Evolutionary conservation across 139 green algal species (phyloP).

Genomic region (Volvox africanus): DNA sequence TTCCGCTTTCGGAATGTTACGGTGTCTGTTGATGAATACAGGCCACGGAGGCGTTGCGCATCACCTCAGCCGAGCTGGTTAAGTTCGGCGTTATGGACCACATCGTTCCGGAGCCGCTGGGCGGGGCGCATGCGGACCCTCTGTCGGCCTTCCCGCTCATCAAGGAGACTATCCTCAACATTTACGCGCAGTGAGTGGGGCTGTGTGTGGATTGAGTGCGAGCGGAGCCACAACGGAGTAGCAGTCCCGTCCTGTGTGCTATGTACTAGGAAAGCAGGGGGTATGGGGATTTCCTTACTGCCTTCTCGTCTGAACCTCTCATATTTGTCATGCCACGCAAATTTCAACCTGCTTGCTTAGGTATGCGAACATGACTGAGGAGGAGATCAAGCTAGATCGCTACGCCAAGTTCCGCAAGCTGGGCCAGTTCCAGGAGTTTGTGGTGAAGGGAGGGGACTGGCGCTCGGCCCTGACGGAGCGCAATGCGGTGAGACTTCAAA

Average conservation of each 20-base stretch:
- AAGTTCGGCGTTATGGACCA: slow-evolving; percentile 91
- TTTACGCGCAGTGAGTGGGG: slow-evolving; percentile 58
- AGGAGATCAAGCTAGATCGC: slow-evolving; percentile 88
- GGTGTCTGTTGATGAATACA: slow-evolving; percentile 1
- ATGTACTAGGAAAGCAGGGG: too few relatives aligned
- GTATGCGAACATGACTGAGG: slow-evolving; percentile 79
- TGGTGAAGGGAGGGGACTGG: slow-evolving; percentile 82
- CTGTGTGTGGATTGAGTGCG: too few relatives aligned
- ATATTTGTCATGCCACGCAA: too few relatives aligned
- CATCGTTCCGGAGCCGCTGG: slow-evolving; percentile 91
- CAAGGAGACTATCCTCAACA: slow-evolving; percentile 83
- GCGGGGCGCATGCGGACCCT: slow-evolving; percentile 91
- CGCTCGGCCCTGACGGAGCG: slow-evolving; percentile 67
- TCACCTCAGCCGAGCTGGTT: slow-evolving; percentile 90
- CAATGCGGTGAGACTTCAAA: slow-evolving; percentile 33
- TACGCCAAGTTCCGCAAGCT: slow-evolving; percentile 91
- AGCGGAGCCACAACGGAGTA: too few relatives aligned
- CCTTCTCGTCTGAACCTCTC: too few relatives aligned
- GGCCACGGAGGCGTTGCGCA: slow-evolving; percentile 94
- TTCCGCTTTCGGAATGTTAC: too few relatives aligned
- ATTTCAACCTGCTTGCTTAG: neutral
- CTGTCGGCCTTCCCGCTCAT: slow-evolving; percentile 88
- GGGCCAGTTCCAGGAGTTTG: slow-evolving; percentile 83
- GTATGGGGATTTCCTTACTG: too few relatives aligned
- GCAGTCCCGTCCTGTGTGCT: too few relatives aligned